A percentile compares a stretch with the other conserved stretches of the same genome.
These are phyloP conservation scores for Megacollybia marginata DNA, from an alignment of 768 basidiomycete species.

Conservation along the genomic window DNA sequence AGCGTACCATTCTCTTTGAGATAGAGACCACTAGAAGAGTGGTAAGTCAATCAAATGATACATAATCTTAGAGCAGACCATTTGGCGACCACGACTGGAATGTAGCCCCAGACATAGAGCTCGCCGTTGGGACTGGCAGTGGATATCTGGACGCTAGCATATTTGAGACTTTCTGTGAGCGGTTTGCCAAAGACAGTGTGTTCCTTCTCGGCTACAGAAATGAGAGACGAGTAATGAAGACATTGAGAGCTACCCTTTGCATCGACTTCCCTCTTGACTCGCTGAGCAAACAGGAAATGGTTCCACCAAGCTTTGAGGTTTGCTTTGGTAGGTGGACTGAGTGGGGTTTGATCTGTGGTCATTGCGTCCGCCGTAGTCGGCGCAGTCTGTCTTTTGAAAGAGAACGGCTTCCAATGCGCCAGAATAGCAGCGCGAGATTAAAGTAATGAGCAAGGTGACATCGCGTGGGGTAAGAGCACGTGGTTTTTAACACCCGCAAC, in stretches of 20 bases:
- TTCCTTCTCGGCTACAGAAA: conserved; percentile 22
- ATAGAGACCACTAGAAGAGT: conserved; percentile 67
- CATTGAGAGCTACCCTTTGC: conserved; percentile 29
- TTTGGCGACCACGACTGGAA: conserved; percentile 96
- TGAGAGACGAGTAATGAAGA: neutral
- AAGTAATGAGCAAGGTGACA: too few species aligned
- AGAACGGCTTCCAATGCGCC: too few species aligned
- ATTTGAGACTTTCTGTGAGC: conserved; percentile 74
- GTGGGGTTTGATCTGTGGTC: conserved; percentile 8
- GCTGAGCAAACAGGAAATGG: conserved; percentile 62
- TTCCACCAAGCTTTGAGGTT: conserved; percentile 80
- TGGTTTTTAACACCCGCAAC: too few species aligned
- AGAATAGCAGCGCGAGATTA: too few species aligned
- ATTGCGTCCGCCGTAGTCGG: neutral
- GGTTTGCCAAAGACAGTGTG: conserved; percentile 79
- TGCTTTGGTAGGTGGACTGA: conserved; percentile 39
- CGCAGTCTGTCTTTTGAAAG: too few species aligned
- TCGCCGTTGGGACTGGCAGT: conserved; percentile 79
- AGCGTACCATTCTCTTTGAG: conserved; percentile 83
- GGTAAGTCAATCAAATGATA: conserved; percentile 5
- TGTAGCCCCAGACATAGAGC: conserved; percentile 87
- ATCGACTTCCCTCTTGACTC: conserved; percentile 49
- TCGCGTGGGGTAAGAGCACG: too few species aligned
- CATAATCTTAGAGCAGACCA: conserved; percentile 51
- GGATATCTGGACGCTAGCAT: conserved; percentile 90